Conservation (phyloP, 2,329 filamentous ascomycete genomes). For the Pseudopyricularia cyperi region DNA sequence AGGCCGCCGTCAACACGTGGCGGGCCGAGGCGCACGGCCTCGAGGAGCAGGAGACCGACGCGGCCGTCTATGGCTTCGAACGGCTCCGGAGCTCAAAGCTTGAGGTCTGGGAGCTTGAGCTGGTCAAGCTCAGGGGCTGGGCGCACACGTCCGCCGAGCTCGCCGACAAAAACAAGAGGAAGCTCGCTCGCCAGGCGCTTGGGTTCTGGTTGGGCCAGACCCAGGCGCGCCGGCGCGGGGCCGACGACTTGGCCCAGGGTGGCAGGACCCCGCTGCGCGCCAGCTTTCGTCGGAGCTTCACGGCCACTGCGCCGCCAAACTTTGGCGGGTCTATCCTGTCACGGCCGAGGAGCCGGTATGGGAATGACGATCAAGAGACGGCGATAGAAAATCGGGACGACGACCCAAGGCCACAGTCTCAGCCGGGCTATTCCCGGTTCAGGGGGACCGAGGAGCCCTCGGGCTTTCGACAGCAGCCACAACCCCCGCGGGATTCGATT, state of each 20-base stretch:
- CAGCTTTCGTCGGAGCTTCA: background rate
- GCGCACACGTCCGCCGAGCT: conserved; percentile 9
- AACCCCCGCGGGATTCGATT: too few species aligned
- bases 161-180: conserved; percentile 9
- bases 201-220: conserved; percentile 5
- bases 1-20: conserved; percentile 8
- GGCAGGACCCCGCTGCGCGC: conserved; percentile 1
- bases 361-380: background rate
- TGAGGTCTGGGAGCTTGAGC: conserved; percentile 11
- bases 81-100: conserved; percentile 3
- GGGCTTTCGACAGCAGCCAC: background rate
- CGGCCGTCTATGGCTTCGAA: conserved; percentile 7
- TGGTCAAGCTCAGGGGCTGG: conserved; percentile 9
- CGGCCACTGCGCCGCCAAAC: background rate
- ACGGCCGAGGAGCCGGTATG: background rate
- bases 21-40: background rate
- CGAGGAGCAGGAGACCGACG: conserved; percentile 4
- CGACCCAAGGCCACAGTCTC: background rate
- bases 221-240: background rate
- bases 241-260: background rate
- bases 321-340: background rate
- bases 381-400: background rate
- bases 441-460: background rate
- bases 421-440: background rate
- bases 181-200: conserved; percentile 7